Conservation (phyloP, 179 eudicot genomes). For the Amaranthus tricolor region DNA sequence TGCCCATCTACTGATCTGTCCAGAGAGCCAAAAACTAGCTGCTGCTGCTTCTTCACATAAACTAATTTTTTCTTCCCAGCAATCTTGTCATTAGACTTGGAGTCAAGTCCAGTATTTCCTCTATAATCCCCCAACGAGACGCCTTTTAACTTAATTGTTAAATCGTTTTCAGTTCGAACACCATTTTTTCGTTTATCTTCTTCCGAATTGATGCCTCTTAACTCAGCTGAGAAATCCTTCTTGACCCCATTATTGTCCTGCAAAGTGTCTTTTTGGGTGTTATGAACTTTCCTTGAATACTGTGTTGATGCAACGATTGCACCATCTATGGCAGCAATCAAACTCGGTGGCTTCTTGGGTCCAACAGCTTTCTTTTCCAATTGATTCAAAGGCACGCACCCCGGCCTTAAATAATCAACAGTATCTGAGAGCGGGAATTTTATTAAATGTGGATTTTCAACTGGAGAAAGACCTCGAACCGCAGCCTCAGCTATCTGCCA, state of each 20-base stretch:
- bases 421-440: conserved; percentile 63
- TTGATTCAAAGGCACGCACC: conserved; percentile 38
- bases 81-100: background rate
- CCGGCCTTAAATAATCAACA: conserved; percentile 50
- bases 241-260: conserved; percentile 6
- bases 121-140: conserved; percentile 12
- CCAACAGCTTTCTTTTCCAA: conserved; percentile 22
- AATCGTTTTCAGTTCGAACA: background rate
- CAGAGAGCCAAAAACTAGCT: conserved; percentile 17
- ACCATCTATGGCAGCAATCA: conserved; percentile 62
- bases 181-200: conserved; percentile 1
- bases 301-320: conserved; percentile 71
- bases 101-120: background rate
- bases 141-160: conserved; percentile 11
- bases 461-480: conserved; percentile 48
- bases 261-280: background rate
- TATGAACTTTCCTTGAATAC: conserved; percentile 42
- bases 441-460: conserved; percentile 37
- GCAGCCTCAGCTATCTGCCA: conserved; percentile 56
- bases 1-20: conserved; percentile 10
- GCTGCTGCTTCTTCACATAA: conserved; percentile 23
- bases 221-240: conserved; percentile 6
- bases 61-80: conserved; percentile 16
- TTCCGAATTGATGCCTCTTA: conserved; percentile 11
- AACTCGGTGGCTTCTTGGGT: conserved; percentile 38